Percentiles rank a stretch among this genome's conserved stretches.
Conservation (phyloP, 129 eudicot genomes). For the Centaurea solstitialis region DNA sequence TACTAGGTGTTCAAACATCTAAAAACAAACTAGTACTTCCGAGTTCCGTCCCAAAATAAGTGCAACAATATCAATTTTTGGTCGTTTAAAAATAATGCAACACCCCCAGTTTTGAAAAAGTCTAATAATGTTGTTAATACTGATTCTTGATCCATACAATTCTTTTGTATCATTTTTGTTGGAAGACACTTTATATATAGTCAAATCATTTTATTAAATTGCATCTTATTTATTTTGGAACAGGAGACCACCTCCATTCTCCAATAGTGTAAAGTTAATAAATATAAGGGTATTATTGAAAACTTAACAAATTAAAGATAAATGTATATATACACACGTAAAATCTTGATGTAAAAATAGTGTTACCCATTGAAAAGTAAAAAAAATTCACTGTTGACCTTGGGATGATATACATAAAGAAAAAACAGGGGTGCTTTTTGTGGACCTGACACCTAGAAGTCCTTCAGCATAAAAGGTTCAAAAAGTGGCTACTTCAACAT, state of each 20-base stretch:
- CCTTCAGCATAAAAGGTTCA: conserved; percentile 9
- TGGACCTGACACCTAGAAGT: background rate
- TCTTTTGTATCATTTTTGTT: too few relatives aligned
- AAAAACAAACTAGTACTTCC: too few relatives aligned
- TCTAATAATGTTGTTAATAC: too few relatives aligned
- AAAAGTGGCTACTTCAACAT: conserved; percentile 5
- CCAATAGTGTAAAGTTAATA: too few relatives aligned
- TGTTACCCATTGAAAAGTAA: too few relatives aligned
- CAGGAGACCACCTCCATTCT: background rate
- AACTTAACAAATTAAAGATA: too few relatives aligned
- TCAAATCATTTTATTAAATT: background rate
- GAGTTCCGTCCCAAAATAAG: background rate
- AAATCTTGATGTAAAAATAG: too few relatives aligned
- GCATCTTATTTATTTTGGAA: background rate
- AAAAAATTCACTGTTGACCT: background rate
- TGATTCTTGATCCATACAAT: too few relatives aligned
- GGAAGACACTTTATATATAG: background rate
- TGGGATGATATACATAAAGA: background rate
- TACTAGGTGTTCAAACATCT: background rate
- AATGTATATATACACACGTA: too few relatives aligned
- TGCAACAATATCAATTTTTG: background rate
- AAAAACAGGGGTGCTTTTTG: conserved; percentile 6
- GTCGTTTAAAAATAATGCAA: too few relatives aligned
- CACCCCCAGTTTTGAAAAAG: too few relatives aligned
- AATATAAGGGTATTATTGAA: too few relatives aligned